Evolutionary conservation across 2,329 filamentous ascomycete genomes (phyloP).

Genomic region (Pyrenochaeta sp.): DNA sequence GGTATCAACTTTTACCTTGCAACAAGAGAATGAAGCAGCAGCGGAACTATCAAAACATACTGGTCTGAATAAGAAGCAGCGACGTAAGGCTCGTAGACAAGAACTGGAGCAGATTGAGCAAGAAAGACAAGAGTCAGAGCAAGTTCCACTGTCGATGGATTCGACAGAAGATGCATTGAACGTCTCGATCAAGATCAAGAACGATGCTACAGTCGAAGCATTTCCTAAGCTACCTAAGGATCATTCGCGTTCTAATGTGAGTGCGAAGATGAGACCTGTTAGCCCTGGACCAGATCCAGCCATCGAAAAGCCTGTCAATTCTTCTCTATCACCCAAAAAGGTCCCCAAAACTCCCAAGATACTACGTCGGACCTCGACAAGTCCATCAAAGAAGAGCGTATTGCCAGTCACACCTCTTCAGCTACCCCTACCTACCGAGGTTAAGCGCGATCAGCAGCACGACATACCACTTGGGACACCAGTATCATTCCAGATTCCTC

Average conservation of each 20-base stretch:
- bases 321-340: slow-evolving; percentile 13
- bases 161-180: background rate
- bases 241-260: slow-evolving; percentile 36
- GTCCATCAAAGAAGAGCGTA: slow-evolving; percentile 2
- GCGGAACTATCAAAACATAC: slow-evolving; percentile 1
- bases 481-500: slow-evolving; percentile 10
- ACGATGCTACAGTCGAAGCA: slow-evolving; percentile 2
- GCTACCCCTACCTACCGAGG: background rate
- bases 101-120: slow-evolving; percentile 15
- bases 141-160: slow-evolving; percentile 3
- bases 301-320: background rate
- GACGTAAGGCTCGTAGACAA: slow-evolving; percentile 33
- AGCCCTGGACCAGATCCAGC: slow-evolving; percentile 14
- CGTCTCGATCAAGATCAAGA: background rate
- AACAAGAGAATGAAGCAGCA: slow-evolving; percentile 3
- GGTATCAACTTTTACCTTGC: too few relatives aligned
- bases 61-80: slow-evolving; percentile 34
- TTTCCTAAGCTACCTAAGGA: slow-evolving; percentile 10
- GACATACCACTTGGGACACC: slow-evolving; percentile 16
- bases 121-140: slow-evolving; percentile 7
- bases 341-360: slow-evolving; percentile 19
- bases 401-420: background rate
- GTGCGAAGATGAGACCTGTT: slow-evolving; percentile 34
- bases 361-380: slow-evolving; percentile 13
- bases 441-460: slow-evolving; percentile 3